These are phyloP conservation scores for Aspergillus pseudoglaucus DNA, from an alignment of 2,329 filamentous ascomycete genomes.

Conservation along the genomic window DNA sequence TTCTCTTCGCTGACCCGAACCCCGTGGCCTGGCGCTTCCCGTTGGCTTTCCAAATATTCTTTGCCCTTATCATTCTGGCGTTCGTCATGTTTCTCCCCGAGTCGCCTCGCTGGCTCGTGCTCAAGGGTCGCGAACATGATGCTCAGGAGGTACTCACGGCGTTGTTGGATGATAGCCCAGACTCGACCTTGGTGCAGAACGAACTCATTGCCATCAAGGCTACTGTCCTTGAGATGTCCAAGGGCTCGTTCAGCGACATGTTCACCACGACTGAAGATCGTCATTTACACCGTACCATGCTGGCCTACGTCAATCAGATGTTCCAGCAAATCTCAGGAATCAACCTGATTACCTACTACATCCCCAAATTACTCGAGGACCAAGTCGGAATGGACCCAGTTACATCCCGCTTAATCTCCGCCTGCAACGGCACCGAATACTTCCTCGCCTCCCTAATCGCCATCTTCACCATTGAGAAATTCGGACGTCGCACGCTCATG, in stretches of 20 bases:
- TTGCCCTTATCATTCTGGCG: slow-evolving; percentile 46
- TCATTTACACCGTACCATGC: slow-evolving; percentile 49
- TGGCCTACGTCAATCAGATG: slow-evolving; percentile 54
- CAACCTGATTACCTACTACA: slow-evolving; percentile 43
- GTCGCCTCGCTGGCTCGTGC: slow-evolving; percentile 53
- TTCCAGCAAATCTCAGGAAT: slow-evolving; percentile 47
- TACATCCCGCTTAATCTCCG: slow-evolving; percentile 47
- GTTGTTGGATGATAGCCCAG: slow-evolving; percentile 42
- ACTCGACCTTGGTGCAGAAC: slow-evolving; percentile 39
- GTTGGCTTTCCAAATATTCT: slow-evolving; percentile 52
- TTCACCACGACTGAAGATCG: slow-evolving; percentile 54
- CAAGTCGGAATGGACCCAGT: slow-evolving; percentile 35
- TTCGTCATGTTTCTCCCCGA: slow-evolving; percentile 49
- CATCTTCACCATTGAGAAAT: slow-evolving; percentile 45
- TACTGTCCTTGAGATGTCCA: slow-evolving; percentile 45
- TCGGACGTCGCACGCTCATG: slow-evolving; percentile 61
- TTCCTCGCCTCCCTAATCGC: slow-evolving; percentile 47
- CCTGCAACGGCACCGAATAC: slow-evolving; percentile 49
- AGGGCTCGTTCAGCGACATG: slow-evolving; percentile 50
- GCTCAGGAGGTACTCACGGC: slow-evolving; percentile 43
- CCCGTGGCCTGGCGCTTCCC: slow-evolving; percentile 51
- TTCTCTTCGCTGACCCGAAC: slow-evolving; percentile 46
- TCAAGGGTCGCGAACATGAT: slow-evolving; percentile 50
- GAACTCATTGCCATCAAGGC: slow-evolving; percentile 50
- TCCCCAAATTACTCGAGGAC: slow-evolving; percentile 37